Conservation (phyloP, 2,329 filamentous ascomycete genomes). For the Nemania sp. region DNA sequence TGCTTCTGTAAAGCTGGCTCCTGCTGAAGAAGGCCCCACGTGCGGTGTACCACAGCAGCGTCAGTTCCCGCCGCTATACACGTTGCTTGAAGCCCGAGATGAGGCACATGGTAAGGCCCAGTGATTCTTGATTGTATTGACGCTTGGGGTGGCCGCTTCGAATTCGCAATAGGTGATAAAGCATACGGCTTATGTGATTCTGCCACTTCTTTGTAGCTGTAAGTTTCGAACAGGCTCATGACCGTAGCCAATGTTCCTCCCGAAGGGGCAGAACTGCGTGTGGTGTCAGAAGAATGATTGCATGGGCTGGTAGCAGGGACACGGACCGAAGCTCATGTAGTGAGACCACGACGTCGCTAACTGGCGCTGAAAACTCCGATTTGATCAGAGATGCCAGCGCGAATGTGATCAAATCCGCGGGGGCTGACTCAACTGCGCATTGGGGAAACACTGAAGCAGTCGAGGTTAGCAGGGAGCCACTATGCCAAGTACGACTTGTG, state of each 20-base stretch:
- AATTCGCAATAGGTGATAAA: constrained; percentile 58
- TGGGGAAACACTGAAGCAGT: constrained; percentile 56
- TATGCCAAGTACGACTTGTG: too few species aligned
- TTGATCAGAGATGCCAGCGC: constrained; percentile 55
- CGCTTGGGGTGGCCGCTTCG: constrained; percentile 38
- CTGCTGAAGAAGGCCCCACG: constrained; percentile 62
- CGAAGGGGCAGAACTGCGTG: constrained; percentile 54
- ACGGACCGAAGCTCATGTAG: constrained; percentile 47
- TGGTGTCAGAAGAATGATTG: neutral
- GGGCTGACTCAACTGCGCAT: constrained; percentile 64
- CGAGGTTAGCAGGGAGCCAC: neutral
- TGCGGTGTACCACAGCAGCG: constrained; percentile 58
- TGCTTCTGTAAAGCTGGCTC: constrained; percentile 48
- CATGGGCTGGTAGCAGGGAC: neutral
- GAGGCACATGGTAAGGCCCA: constrained; percentile 52
- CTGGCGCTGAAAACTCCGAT: constrained; percentile 52
- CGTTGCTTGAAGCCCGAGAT: constrained; percentile 59
- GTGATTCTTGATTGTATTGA: constrained; percentile 51
- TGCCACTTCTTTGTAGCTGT: constrained; percentile 51
- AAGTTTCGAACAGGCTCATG: constrained; percentile 60
- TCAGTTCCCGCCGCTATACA: constrained; percentile 56
- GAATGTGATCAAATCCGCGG: constrained; percentile 62
- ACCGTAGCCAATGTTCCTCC: constrained; percentile 72
- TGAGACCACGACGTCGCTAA: constrained; percentile 58
- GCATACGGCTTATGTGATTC: constrained; percentile 55